Evolutionary conservation across 495 filamentous ascomycete species (phyloP).

Genomic region (Hypoxylon fragiforme): DNA sequence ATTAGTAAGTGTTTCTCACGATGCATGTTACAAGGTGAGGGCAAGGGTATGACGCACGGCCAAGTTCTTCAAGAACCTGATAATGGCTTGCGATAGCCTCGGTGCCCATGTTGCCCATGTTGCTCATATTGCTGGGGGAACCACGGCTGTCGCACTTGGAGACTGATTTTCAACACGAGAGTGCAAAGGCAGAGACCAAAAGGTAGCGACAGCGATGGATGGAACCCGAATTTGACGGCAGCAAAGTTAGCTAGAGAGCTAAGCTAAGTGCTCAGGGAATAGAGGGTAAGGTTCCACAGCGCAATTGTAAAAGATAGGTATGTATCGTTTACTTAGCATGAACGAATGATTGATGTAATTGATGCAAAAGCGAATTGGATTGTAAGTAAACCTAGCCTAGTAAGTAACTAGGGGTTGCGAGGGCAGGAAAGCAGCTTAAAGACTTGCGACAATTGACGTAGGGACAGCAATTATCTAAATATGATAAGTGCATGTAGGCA

Average conservation of each 20-base stretch:
- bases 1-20: slow-evolving; percentile 16
- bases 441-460: background rate
- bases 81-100: slow-evolving; percentile 77
- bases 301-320: background rate
- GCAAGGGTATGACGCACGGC: slow-evolving; percentile 64
- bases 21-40: background rate
- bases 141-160: background rate
- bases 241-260: background rate
- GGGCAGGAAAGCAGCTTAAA: background rate
- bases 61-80: slow-evolving; percentile 89
- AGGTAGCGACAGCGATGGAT: slow-evolving; percentile 2
- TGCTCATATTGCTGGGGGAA: background rate
- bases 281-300: background rate
- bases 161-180: background rate
- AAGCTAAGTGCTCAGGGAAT: background rate
- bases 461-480: background rate
- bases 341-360: background rate
- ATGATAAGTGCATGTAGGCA: no score
- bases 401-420: background rate
- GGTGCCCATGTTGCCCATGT: slow-evolving; percentile 52
- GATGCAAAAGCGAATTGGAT: background rate
- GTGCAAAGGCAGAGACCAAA: background rate
- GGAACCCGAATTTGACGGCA: background rate
- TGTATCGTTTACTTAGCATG: background rate
- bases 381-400: no score